These are phyloP conservation scores for Colletotrichum musae DNA, from an alignment of 2,329 filamentous ascomycete genomes.

Conservation along the genomic window DNA sequence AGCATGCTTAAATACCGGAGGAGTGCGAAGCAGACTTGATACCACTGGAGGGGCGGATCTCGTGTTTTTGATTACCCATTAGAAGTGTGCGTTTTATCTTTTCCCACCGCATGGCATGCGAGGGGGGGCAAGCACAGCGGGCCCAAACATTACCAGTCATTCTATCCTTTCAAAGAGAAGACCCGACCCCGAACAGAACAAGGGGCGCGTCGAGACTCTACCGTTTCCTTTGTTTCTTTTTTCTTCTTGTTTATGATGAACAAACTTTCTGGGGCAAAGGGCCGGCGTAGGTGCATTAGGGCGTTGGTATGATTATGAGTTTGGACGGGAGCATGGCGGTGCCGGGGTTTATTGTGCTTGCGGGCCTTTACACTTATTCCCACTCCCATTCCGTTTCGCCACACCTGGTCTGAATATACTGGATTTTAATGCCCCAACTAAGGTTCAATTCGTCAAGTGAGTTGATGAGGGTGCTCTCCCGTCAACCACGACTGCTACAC, in stretches of 20 bases:
- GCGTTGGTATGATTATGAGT: constrained; percentile 39
- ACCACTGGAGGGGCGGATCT: constrained; percentile 45
- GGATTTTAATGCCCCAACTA: constrained; percentile 22
- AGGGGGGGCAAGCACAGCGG: constrained; percentile 15
- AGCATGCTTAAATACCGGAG: constrained; percentile 1
- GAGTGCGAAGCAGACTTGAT: constrained; percentile 28
- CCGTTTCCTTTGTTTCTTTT: constrained; percentile 30
- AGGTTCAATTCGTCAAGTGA: neutral
- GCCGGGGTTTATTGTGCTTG: constrained; percentile 37
- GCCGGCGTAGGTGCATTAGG: constrained; percentile 36
- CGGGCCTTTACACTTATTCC: constrained; percentile 31
- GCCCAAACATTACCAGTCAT: constrained; percentile 24
- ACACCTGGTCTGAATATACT: constrained; percentile 37
- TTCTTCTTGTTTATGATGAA: constrained; percentile 31
- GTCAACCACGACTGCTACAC: too few species aligned
- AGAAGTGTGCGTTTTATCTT: neutral
- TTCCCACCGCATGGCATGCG: constrained; percentile 5
- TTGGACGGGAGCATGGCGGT: constrained; percentile 37
- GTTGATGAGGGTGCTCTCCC: too few species aligned
- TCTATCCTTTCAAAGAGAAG: constrained; percentile 20
- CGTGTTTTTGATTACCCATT: constrained; percentile 49
- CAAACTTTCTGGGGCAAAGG: constrained; percentile 16
- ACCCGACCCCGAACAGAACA: too few species aligned
- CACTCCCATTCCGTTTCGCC: constrained; percentile 28
- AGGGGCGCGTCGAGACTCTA: neutral